Percentiles rank a stretch among this genome's conserved stretches.
Conservation (phyloP, 1,284 basidiomycete genomes). For the Sporisorium scitamineum region DNA sequence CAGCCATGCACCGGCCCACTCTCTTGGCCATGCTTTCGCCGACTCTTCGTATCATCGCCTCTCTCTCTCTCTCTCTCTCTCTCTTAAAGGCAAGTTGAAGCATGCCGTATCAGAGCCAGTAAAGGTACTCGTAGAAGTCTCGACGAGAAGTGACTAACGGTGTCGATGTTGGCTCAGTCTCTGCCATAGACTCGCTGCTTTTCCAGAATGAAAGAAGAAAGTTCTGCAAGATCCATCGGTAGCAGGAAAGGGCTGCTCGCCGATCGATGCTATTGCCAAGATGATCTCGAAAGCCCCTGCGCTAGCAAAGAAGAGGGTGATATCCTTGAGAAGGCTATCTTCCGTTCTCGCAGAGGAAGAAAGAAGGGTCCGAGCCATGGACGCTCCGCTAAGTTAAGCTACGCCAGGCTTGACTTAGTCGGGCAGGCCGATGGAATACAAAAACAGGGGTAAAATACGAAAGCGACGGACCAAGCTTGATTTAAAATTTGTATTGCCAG, state of each 20-base stretch:
- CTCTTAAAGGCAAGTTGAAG: neutral
- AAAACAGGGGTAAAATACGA: too few relatives aligned
- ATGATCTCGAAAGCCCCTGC: neutral
- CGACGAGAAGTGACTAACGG: neutral
- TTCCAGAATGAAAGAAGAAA: neutral
- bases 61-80: too few relatives aligned
- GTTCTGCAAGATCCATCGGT: neutral
- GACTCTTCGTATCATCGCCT: neutral
- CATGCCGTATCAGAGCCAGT: neutral
- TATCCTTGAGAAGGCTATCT: neutral
- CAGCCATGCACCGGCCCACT: neutral
- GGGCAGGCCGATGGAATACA: neutral
- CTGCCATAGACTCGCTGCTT: neutral
- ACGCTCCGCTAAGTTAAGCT: too few relatives aligned
- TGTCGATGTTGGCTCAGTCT: neutral
- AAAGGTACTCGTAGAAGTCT: neutral
- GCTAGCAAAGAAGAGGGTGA: neutral
- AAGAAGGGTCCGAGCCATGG: neutral
- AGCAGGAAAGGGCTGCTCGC: too few relatives aligned
- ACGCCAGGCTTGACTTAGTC: neutral
- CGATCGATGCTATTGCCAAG: too few relatives aligned
- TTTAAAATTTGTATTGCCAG: neutral
- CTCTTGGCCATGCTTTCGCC: neutral
- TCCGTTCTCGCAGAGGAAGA: neutral
- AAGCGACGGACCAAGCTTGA: neutral